Evolutionary conservation across 2,329 filamentous ascomycete species (phyloP), one percentile per base, ranked within the genome.

Genomic region (Corinectria fuckeliana): DNA sequence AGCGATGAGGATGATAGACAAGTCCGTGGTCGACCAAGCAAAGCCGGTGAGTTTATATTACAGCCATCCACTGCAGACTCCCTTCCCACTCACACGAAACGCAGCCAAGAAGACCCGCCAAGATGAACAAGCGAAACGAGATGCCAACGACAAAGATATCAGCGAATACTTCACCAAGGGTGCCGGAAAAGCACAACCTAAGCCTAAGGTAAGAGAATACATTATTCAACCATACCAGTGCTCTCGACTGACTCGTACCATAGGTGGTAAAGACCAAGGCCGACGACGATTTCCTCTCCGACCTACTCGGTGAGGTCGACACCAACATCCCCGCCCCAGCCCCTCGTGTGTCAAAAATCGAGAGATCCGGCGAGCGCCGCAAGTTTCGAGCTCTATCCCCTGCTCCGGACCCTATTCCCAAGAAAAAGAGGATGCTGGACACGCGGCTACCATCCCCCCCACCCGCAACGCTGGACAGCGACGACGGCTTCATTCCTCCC

Each of bases 161-260:
- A 93, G 90, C 77, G 94, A 96, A 71, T 99, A 96, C 78, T 98
- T 99, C 75, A 94, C 86, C 67, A 91, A 90, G 68, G 92, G 92
- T 54, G 85, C 86, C 30, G 81, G 81, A 60, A 84, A 84, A 65
- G 76, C 84, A 50, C 88, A 88, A 57, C 81, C 89, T 13, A 98
- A 97, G 74, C 83, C 90, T 16, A 98, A 97, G 85, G 92, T 93
- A 76, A 58, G 48, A 5, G 26, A 41, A 25, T 4, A 21, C 9
- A 2, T n/a, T 3, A 10, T 8, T 16, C 9, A 2, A 21, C 41
- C 25, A n/a, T 10, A 13, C 16, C 9, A n/a, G 18, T 20, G 4
- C 10, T 3, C 3, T 7, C 26, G 4, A 55, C 55, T 58, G 50
- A 50, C 67, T 72, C 11, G 67, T 5, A 11, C 8, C 36, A 16